Conservation (phyloP, 208 protist genomes). For the Leishmania gerbilli region DNA sequence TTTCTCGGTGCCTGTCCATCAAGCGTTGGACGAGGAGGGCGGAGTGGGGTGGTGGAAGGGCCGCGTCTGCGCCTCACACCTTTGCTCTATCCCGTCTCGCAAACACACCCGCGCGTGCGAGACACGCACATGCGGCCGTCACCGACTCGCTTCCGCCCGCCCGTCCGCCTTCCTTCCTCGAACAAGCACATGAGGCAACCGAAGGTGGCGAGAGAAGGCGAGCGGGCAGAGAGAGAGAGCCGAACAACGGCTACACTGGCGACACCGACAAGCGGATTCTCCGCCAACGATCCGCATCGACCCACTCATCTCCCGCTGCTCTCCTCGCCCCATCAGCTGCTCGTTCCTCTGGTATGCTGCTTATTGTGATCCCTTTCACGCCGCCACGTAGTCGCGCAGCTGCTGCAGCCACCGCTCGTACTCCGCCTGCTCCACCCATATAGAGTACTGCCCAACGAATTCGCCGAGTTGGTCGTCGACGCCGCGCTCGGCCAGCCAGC, state of each 20-base stretch:
- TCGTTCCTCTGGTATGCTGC: not conserved
- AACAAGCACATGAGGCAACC: not conserved
- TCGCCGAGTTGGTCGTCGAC: slow-evolving; percentile 86
- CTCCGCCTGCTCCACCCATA: slow-evolving; percentile 86
- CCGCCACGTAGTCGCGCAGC: slow-evolving; percentile 80
- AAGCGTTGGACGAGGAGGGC: not conserved
- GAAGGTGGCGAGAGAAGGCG: not conserved
- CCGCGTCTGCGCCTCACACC: too few relatives aligned
- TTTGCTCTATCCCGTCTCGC: too few relatives aligned
- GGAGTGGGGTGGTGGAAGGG: too few relatives aligned
- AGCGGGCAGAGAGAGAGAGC: not conserved
- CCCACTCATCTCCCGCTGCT: not conserved
- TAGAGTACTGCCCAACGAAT: slow-evolving; percentile 78
- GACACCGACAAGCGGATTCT: not conserved
- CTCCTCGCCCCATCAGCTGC: not conserved
- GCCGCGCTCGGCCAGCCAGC: slow-evolving; percentile 74
- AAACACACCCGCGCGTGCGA: too few relatives aligned
- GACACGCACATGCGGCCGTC: too few relatives aligned
- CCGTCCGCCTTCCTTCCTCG: not conserved
- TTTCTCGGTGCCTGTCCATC: too few relatives aligned
- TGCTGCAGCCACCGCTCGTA: slow-evolving; percentile 89
- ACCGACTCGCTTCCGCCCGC: not conserved
- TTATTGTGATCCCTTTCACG: slow-evolving; percentile 28
- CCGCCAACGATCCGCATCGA: not conserved
- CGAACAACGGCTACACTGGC: not conserved